Evolutionary conservation across 257 asterid species (phyloP), one percentile per base, ranked within the genome.

Genomic region (Osmanthus fragrans): DNA sequence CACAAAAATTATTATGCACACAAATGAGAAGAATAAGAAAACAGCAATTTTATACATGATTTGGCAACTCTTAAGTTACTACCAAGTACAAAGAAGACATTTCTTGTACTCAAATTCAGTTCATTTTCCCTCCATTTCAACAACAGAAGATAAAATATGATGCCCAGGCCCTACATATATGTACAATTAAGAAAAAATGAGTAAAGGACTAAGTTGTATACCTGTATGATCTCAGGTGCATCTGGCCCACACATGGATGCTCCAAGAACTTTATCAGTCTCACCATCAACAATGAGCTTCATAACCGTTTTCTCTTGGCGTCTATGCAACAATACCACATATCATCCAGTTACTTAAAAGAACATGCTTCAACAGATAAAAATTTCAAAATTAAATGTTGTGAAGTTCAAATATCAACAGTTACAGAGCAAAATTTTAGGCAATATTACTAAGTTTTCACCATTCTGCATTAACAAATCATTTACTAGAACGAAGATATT

Each of bases 171-270:
- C 58, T 11, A 56, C 15, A 66, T 29, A 32, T 12, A 16, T 5
- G 29, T 0, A 76, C 9, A 12, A 68, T 32, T 10, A 8, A 7
- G 12, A 13, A 0, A 29, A 64, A 63, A 21, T 56, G 68, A 71
- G 8, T 66, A 40, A 19, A 25, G 71, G 29, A 18, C 19, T 1
- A 4, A 19, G 39, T 39, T 23, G 4, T 5, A 74, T 78, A 92
- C 99, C 99, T 95, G 97, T 92, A 96, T 93, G 83, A 93, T 93
- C 86, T 96, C 99, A 73, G 98, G 87, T 76, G 99, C 97, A 83
- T 96, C 99, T 10, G 98, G 98, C 77, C 99, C 99, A 81, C 97
- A 93, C 98, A 96, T 93, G 82, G 99, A 88, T 74, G 98, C 99
- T 80, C 99, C 99, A 40, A 95, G 82, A 84, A 96, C 98, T 85